Evolutionary conservation across 495 filamentous ascomycete genomes (phyloP).

Genomic region (Neurospora sp.): DNA sequence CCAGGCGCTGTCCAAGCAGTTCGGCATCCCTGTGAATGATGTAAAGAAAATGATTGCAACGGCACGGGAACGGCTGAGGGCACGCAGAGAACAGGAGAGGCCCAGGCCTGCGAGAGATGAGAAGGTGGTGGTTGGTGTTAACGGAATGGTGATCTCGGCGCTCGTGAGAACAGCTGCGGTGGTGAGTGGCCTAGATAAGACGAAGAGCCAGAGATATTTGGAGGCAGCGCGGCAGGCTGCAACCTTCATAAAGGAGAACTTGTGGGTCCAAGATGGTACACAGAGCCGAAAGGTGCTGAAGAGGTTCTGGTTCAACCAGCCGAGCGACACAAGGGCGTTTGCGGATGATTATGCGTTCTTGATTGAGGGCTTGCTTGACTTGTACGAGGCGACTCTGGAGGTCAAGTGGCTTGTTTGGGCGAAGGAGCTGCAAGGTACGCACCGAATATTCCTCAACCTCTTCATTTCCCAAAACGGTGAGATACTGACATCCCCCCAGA

Average conservation of each 20-base stretch:
- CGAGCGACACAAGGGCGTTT: slow-evolving; percentile 63
- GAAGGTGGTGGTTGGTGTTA: slow-evolving; percentile 82
- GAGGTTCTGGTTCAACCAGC: slow-evolving; percentile 61
- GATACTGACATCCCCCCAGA: slow-evolving; percentile 29
- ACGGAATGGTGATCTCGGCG: slow-evolving; percentile 81
- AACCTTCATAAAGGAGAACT: slow-evolving; percentile 63
- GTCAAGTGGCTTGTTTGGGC: slow-evolving; percentile 74
- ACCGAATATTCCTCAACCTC: neutral
- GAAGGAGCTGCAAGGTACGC: slow-evolving; percentile 66
- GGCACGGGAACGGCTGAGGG: slow-evolving; percentile 59
- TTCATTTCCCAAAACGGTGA: slow-evolving; percentile 19
- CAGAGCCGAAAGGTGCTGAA: slow-evolving; percentile 44
- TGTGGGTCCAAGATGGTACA: slow-evolving; percentile 49
- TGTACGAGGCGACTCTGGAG: slow-evolving; percentile 84
- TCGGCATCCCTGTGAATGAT: slow-evolving; percentile 65
- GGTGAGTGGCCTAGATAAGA: slow-evolving; percentile 49
- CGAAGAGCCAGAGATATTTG: slow-evolving; percentile 45
- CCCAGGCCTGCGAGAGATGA: slow-evolving; percentile 78
- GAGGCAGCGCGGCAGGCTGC: slow-evolving; percentile 59
- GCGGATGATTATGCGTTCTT: slow-evolving; percentile 95
- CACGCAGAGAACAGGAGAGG: slow-evolving; percentile 64
- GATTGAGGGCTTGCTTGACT: slow-evolving; percentile 70
- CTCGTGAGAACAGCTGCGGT: slow-evolving; percentile 64
- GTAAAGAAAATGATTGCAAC: slow-evolving; percentile 59
- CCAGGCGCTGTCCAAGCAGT: slow-evolving; percentile 61